Evolutionary conservation across 2,329 filamentous ascomycete genomes (phyloP).

Genomic region (Intubia oerlemansii): DNA sequence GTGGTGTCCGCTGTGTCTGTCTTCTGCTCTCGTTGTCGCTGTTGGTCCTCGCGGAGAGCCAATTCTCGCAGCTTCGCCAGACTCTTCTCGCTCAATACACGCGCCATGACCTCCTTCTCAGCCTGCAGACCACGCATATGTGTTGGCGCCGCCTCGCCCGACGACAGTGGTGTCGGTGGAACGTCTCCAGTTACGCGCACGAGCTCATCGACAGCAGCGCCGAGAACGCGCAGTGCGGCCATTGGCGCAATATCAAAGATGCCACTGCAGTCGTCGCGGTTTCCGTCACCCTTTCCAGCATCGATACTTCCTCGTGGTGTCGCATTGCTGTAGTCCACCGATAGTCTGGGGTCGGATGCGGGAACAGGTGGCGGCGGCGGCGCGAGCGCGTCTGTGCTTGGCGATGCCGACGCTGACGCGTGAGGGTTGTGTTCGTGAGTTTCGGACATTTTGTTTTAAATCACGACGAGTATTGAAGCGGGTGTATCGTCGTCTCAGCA

Average conservation of each 20-base stretch:
- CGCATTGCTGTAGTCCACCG: too few relatives aligned
- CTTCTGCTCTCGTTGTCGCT: background rate
- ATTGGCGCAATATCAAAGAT: conserved; percentile 52
- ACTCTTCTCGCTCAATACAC: conserved; percentile 34
- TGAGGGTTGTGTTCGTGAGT: too few relatives aligned
- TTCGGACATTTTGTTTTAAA: too few relatives aligned
- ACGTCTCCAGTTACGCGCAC: conserved; percentile 57
- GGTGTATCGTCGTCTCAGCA: too few relatives aligned
- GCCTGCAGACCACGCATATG: conserved; percentile 40
- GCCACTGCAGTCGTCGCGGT: too few relatives aligned
- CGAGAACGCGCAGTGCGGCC: conserved; percentile 62
- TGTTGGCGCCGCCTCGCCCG: conserved; percentile 34
- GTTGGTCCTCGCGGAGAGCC: conserved; percentile 15
- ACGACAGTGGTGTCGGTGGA: conserved; percentile 55
- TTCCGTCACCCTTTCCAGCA: too few relatives aligned
- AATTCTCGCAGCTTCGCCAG: conserved; percentile 22
- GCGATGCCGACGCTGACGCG: too few relatives aligned
- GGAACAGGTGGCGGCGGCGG: conserved; percentile 22
- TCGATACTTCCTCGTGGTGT: too few relatives aligned
- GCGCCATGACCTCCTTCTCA: conserved; percentile 38
- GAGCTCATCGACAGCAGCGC: conserved; percentile 46
- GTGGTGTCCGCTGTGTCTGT: background rate
- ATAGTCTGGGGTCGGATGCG: conserved; percentile 17
- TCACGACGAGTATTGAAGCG: too few relatives aligned
- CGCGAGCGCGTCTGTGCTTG: too few relatives aligned